A percentile compares a stretch with the other conserved stretches of the same genome.
phyloP scores from a whole-genome alignment of 352 stramenopile species.

The Globisporangium polare region DNA sequence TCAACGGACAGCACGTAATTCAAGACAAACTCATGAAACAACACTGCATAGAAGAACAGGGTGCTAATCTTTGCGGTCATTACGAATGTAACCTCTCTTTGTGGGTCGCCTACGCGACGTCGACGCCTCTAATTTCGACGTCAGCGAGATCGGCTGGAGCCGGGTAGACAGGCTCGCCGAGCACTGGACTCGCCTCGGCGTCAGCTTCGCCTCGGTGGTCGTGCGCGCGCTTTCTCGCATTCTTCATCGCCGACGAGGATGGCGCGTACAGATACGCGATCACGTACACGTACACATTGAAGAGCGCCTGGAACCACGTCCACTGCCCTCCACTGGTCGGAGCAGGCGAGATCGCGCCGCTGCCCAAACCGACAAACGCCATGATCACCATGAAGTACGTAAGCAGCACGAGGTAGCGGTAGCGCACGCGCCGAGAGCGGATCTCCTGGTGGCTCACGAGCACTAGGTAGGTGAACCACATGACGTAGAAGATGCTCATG shows the following conservation, averaged over 20 bases:
- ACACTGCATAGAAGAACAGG: no score
- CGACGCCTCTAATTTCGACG: not conserved
- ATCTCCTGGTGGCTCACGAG: conserved; percentile 40
- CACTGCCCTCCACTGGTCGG: conserved; percentile 42
- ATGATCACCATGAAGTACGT: conserved; percentile 48
- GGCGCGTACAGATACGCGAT: conserved; percentile 57
- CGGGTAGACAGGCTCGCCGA: conserved; percentile 3
- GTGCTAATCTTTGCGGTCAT: no score
- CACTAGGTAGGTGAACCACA: conserved; percentile 41
- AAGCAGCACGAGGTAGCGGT: conserved; percentile 43
- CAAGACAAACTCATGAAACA: no score
- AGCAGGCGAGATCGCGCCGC: conserved; percentile 38
- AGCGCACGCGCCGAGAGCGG: conserved; percentile 36
- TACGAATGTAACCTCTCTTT: not conserved
- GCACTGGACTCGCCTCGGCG: conserved; percentile 22
- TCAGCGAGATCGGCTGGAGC: conserved; percentile 6
- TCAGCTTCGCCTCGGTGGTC: conserved; percentile 15
- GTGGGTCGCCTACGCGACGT: conserved; percentile 3
- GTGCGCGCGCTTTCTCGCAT: conserved; percentile 20
- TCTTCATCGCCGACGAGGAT: conserved; percentile 31
- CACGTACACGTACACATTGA: conserved; percentile 59
- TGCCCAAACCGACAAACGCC: conserved; percentile 37
- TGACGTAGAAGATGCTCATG: conserved; percentile 42
- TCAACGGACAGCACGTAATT: no score
- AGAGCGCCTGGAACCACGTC: conserved; percentile 46